Evolutionary conservation across 2,329 filamentous ascomycete genomes (phyloP), one percentile per base, ranked within the genome.

Genomic region (Orbilia ellipsospora): DNA sequence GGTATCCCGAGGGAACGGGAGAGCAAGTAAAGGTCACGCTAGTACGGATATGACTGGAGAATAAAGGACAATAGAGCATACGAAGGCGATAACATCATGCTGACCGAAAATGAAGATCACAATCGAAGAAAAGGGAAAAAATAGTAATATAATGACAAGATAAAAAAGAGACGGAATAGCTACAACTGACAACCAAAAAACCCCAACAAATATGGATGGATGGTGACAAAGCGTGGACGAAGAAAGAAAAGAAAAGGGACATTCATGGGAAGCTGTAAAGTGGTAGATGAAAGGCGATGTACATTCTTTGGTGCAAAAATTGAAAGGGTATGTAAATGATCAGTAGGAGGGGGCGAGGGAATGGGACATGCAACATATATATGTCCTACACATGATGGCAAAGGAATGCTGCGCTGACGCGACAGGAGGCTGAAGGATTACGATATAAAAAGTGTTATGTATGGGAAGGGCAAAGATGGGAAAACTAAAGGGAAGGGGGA

Each of bases 351-450:
- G 31, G 31, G 20, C 15, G 23, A 13, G 55, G 31, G 40, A 56
- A 15, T 10, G 16, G 55, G 40, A 42, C 15, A 52, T n/a, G n/a
- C 44, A 13, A 69, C 57, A 66, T 26, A 54, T 40, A n/a, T 73
- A 6, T 73, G 61, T 66, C 55, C 56, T 66, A 67, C 50, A 70
- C 57, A 63, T 57, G 42, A 70, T 69, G 57, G 51, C 57, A 50
- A 74, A 68, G 59, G 70, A 63, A 63, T 74, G 70, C 50, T 74
- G 70, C 69, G 69, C 69, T 74, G 62, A 67, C 69, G 63, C 69
- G 69, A 74, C 69, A 42, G 63, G 67, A 56, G 54, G 45, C 62
- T 73, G 70, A 74, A 62, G 63, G 63, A 74, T 74, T 74, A 74
- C 48, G 52, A 74, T 74, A 68, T 67, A 74, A 67, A 62, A 64